Evolutionary conservation across 140 eudicot genomes (phyloP), one percentile per base, ranked within the genome.

Genomic region (Flaveria floridana): DNA sequence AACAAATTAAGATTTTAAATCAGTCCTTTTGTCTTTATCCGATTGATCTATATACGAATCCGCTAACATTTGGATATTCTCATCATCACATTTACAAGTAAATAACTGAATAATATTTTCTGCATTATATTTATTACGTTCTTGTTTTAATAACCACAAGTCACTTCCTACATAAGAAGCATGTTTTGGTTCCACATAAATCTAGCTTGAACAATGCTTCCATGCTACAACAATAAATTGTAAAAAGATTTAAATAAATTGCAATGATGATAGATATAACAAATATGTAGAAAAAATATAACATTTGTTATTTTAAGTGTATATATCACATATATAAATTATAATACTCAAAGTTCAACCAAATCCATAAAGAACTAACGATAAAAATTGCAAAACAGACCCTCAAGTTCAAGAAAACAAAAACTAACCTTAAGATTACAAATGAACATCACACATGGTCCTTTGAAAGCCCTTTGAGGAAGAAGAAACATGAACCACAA

Each of bases 381-480:
- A 42, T 58, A 46, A n/a, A 48, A 28, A 19, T 44, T 64, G 21
- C 56, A 34, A 74, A 52, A 64, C 72, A 83, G 7, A 71, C 65
- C 62, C 74, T 68, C 26, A 44, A 16, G 30, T 39, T 23, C 28
- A 64, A 79, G 28, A 18, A 74, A 65, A 59, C 59, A 47, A 37
- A 52, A 72, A 61, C 71, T 11, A 42, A 68, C 67, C 26, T 14
- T 15, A 28, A 14, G 14, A 64, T 84, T 39, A 87, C 26, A 87
- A 52, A 84, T 89, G 89, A 20, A 85, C 88, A 59, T 86, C 87
- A 74, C 98, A 93, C 14, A 16, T 25, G 47, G 76, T 81, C 76
- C 48, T 79, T 68, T 83, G 78, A 57, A 86, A 71, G 42, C 83
- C 85, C 19, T 71, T 70, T 76, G 85, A 82, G 25, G 84, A 75